Evolutionary conservation across 2,329 filamentous ascomycete genomes (phyloP).

Genomic region (Cladosporium oxysporum): DNA sequence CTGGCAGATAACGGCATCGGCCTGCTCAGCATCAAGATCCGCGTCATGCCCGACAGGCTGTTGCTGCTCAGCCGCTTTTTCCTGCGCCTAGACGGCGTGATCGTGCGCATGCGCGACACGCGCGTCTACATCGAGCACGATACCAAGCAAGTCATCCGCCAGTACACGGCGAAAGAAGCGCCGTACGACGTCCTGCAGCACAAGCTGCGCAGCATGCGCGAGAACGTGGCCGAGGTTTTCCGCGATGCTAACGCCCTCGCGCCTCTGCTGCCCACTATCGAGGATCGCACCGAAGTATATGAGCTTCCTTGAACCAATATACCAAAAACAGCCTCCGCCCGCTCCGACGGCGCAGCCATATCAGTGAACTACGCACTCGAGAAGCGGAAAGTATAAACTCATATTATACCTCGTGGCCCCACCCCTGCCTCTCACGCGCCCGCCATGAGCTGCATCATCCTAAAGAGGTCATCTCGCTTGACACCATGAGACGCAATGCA

Average conservation of each 20-base stretch:
- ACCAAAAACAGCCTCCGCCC: neutral
- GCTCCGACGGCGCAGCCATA: neutral
- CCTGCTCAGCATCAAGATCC: constrained; percentile 83
- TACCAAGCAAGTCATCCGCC: constrained; percentile 74
- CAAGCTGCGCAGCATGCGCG: constrained; percentile 57
- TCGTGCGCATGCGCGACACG: constrained; percentile 86
- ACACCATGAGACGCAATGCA: neutral
- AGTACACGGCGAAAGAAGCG: constrained; percentile 88
- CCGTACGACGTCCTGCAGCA: constrained; percentile 73
- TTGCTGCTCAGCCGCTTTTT: constrained; percentile 84
- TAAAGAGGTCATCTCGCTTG: neutral
- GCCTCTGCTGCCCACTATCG: constrained; percentile 69
- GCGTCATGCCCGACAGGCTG: constrained; percentile 88
- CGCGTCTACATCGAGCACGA: constrained; percentile 89
- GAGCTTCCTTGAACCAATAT: constrained; percentile 29
- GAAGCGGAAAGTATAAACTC: neutral
- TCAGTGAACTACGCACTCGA: neutral
- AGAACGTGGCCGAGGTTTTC: constrained; percentile 75
- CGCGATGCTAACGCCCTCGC: constrained; percentile 77
- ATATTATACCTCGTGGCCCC: neutral
- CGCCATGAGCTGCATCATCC: neutral
- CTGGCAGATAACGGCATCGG: constrained; percentile 96
- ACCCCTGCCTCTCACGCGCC: neutral
- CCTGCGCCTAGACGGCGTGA: constrained; percentile 87
- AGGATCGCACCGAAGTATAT: constrained; percentile 61